Percentiles rank a stretch among this genome's conserved stretches.
These are phyloP conservation scores for Lachnellula arida DNA, from an alignment of 2,329 filamentous ascomycete species.

Conservation along the genomic window DNA sequence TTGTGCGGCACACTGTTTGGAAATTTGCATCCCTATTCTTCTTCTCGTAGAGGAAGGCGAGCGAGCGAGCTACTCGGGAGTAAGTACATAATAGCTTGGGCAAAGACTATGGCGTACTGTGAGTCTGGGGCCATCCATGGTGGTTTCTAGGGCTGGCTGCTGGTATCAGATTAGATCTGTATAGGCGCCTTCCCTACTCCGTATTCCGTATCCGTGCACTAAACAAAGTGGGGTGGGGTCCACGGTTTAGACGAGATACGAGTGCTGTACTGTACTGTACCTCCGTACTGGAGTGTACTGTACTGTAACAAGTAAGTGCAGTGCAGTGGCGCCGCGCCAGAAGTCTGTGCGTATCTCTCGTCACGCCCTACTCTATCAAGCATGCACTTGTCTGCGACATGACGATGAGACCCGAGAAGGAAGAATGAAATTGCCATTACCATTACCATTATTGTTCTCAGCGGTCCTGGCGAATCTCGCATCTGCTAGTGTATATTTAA, in stretches of 20 bases:
- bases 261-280: no score
- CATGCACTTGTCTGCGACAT: not conserved
- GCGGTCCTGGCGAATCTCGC: not conserved
- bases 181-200: not conserved
- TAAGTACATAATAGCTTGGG: no score
- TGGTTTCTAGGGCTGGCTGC: not conserved
- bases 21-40: not conserved
- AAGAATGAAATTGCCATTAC: not conserved
- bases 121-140: not conserved
- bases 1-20: not conserved
- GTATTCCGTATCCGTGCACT: no score
- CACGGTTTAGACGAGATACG: constrained; percentile 2
- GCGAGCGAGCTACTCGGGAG: no score
- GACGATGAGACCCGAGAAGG: constrained; percentile 3
- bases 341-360: constrained; percentile 12
- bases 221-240: no score
- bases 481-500: not conserved
- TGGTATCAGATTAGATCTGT: constrained; percentile 10
- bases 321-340: not conserved
- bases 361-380: not conserved
- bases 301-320: no score
- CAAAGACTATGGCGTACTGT: no score
- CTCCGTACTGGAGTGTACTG: no score
- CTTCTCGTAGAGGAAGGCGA: not conserved
- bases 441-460: no score